phyloP scores from a whole-genome alignment of 1,139 yeast genomes.

The Magnusiomyces fungicola region DNA sequence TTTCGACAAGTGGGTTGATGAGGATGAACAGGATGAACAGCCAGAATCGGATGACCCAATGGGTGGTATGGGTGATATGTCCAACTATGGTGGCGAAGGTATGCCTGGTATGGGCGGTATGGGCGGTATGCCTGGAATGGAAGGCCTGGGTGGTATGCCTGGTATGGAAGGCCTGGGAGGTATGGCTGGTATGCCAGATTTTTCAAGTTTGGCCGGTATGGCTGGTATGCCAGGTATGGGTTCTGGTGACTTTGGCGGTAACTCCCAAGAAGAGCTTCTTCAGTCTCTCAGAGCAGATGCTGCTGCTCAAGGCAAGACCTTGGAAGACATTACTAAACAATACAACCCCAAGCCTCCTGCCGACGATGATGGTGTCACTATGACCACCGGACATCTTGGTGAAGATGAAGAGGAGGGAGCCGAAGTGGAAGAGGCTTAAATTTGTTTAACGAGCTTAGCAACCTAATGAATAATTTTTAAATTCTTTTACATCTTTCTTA shows the following conservation, averaged over 20 bases:
- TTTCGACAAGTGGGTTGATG: slow-evolving; percentile 95
- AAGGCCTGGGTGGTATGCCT: slow-evolving; percentile 2
- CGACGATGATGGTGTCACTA: slow-evolving; percentile 16
- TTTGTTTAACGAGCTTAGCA: too few species aligned
- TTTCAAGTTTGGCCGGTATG: background rate
- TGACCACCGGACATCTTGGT: slow-evolving; percentile 3
- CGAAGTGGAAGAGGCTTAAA: background rate
- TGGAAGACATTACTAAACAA: slow-evolving; percentile 14
- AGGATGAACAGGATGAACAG: slow-evolving; percentile 80
- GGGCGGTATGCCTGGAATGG: slow-evolving; percentile 2
- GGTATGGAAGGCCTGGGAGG: slow-evolving; percentile 4
- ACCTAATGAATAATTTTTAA: background rate
- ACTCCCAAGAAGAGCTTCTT: slow-evolving; percentile 16
- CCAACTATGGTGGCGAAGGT: slow-evolving; percentile 24
- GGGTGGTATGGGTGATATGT: slow-evolving; percentile 26
- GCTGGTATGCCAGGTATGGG: slow-evolving; percentile 4
- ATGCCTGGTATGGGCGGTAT: slow-evolving; percentile 18
- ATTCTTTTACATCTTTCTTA: too few species aligned
- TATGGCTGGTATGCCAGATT: background rate
- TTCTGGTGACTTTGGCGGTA: slow-evolving; percentile 20
- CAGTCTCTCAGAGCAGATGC: slow-evolving; percentile 15
- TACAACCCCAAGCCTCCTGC: slow-evolving; percentile 8
- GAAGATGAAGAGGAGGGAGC: background rate
- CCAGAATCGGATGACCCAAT: slow-evolving; percentile 31
- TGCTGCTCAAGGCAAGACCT: slow-evolving; percentile 13